A percentile compares a stretch with the other conserved stretches of the same genome.
These are phyloP conservation scores for Mortierella alpina DNA, from an alignment of 192 early-diverging fungal species.

Conservation along the genomic window DNA sequence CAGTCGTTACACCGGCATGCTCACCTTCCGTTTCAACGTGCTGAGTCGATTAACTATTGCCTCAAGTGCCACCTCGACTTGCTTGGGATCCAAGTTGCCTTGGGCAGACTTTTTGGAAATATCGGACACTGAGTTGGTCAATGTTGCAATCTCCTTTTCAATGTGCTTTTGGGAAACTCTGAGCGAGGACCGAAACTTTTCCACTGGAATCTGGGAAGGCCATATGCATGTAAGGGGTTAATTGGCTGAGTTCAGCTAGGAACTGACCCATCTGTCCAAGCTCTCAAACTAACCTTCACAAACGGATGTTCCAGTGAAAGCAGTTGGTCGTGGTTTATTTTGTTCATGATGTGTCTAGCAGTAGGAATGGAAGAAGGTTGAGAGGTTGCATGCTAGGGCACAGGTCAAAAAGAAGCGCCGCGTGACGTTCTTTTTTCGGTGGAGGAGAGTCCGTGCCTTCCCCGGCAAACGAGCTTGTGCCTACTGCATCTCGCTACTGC, in stretches of 20 bases:
- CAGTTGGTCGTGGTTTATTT: conserved; percentile 80
- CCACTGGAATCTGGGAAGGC: conserved; percentile 58
- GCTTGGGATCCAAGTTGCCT: conserved; percentile 58
- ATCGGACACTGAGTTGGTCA: conserved; percentile 60
- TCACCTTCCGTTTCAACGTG: conserved; percentile 80
- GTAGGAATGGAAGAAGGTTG: not conserved
- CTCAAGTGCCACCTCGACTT: conserved; percentile 70
- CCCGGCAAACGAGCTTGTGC: no score
- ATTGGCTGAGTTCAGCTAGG: conserved; percentile 74
- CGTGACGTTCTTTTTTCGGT: no score
- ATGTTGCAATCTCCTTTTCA: conserved; percentile 79
- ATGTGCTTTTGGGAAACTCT: conserved; percentile 75
- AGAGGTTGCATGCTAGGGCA: not conserved
- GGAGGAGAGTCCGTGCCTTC: not conserved
- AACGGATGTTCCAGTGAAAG: conserved; percentile 94
- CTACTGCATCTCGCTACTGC: not conserved
- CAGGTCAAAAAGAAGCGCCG: no score
- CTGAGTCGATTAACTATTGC: conserved; percentile 72
- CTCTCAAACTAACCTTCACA: conserved; percentile 76
- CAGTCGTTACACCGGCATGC: no score
- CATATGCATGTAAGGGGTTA: conserved; percentile 85
- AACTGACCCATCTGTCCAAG: not conserved
- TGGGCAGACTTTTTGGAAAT: conserved; percentile 59
- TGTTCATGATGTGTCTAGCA: conserved; percentile 64
- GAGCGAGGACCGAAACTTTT: conserved; percentile 43